phyloP scores from a whole-genome alignment of 495 filamentous ascomycete species.

The Penicillium paxilli region DNA sequence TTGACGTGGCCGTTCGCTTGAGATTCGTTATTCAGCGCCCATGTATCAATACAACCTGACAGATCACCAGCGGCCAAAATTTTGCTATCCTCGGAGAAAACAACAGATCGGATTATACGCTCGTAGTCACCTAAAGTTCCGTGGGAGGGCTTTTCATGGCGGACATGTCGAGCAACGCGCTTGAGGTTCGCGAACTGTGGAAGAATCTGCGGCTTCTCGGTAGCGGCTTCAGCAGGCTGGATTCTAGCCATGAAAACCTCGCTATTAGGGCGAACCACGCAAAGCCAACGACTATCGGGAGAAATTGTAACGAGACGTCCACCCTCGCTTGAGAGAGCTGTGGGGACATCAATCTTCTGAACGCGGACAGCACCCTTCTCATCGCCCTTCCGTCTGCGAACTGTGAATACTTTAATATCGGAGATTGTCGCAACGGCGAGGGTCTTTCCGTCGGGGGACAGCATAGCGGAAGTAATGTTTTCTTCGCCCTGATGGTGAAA shows the following conservation, averaged over 20 bases:
- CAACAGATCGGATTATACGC: constrained; percentile 67
- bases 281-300: constrained; percentile 57
- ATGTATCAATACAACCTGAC: constrained; percentile 84
- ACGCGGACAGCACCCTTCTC: constrained; percentile 60
- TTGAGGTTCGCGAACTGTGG: constrained; percentile 53
- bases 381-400: constrained; percentile 42
- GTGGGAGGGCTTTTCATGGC: constrained; percentile 53
- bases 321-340: constrained; percentile 50
- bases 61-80: constrained; percentile 79
- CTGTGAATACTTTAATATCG: constrained; percentile 74
- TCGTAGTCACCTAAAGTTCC: constrained; percentile 79
- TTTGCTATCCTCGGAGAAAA: constrained; percentile 79
- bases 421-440: constrained; percentile 75
- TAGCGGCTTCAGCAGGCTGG: constrained; percentile 29
- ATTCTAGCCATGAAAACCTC: constrained; percentile 49
- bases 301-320: constrained; percentile 62
- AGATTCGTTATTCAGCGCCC: constrained; percentile 61
- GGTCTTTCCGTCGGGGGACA: constrained; percentile 71
- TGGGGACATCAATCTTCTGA: constrained; percentile 63
- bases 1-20: constrained; percentile 26
- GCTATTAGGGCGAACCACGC: constrained; percentile 51
- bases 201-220: constrained; percentile 44
- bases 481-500: constrained; percentile 65
- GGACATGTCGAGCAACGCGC: constrained; percentile 56
- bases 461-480: constrained; percentile 76